These are phyloP conservation scores for Lactuca sativa DNA, from an alignment of 129 eudicot genomes.

Conservation along the genomic window DNA sequence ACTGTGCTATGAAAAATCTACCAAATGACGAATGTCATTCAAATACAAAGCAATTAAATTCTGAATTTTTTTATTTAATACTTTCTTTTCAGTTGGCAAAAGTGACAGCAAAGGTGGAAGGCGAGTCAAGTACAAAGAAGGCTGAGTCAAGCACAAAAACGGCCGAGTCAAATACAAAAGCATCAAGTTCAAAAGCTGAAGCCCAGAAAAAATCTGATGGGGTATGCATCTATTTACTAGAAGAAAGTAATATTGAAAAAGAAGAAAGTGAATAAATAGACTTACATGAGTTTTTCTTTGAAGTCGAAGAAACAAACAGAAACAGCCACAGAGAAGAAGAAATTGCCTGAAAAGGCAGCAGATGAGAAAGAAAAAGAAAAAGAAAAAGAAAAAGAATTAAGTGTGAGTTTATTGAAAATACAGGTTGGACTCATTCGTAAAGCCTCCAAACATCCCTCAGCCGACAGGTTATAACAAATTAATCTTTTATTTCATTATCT, in stretches of 20 bases:
- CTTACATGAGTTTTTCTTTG: conserved; percentile 1
- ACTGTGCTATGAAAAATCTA: too few species aligned
- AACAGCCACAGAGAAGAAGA: conserved; percentile 57
- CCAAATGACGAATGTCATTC: too few species aligned
- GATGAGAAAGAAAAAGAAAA: conserved; percentile 76
- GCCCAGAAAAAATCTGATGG: conserved; percentile 43
- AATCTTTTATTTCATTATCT: neutral
- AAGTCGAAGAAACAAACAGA: conserved; percentile 52
- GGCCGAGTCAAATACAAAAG: conserved; percentile 46
- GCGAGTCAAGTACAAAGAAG: conserved; percentile 51
- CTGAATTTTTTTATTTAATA: neutral
- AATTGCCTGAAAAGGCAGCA: conserved; percentile 65
- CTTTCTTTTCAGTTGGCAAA: conserved; percentile 40
- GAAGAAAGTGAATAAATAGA: neutral
- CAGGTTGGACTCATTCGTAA: conserved; percentile 90
- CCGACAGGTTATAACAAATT: conserved; percentile 59
- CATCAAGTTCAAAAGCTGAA: conserved; percentile 44
- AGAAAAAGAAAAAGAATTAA: conserved; percentile 62
- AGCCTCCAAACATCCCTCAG: conserved; percentile 99
- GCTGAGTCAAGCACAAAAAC: conserved; percentile 46
- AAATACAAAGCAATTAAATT: too few species aligned
- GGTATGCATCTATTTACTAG: conserved; percentile 35
- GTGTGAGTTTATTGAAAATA: conserved; percentile 78
- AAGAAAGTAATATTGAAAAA: neutral
- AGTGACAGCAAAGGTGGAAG: conserved; percentile 40